Base-by-base conservation (phyloP, 495 filamentous ascomycete genomes). In the Beverwykella pulmonaria region DNA sequence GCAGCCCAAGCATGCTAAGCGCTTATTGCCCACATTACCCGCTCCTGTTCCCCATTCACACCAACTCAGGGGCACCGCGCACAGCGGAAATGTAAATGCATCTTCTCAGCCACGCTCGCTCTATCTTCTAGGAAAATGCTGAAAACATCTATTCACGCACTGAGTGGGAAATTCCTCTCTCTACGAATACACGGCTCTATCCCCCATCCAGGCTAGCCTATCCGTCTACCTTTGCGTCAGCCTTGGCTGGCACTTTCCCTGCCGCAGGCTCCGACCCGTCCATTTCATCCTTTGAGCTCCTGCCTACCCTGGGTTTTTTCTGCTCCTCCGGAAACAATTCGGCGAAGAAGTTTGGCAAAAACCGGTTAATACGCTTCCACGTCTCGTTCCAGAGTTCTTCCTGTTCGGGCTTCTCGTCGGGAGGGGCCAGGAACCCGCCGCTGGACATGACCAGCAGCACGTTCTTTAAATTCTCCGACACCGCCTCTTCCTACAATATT, bases 391-490 rank as follows among this genome's bases (percentile, higher is more conserved):
- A 92, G 36, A 92, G 74, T 67, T 84, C 82, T 70, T 85, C 82
- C 39, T 86, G 80, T 25, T 78, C 77, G 9, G 82, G 79, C 39
- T 86, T 82, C 72, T 83, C 77, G 65, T 86, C 86, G 6, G 92
- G 89, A 10, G 90, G 84, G 0, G 91, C 87, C 7, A 99, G 84
- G 69, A 91, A 93, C 29, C 91, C 93, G 41, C 88, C 92, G 73
- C 86, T 92, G 1, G 91, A 86, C 94, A 99, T 98, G 69, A 99
- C 93, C 15, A 98, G 82, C 15, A 99, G 81, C 56, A 98, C 92
- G 66, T 99, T 99, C 78, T 98, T 99, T 65, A 99, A 79, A 69
- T 89, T 92, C 75, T 99, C 95, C 4, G 92, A 91, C 2, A 99
- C 91, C 29, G 94, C 93, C 80, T 98, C 93, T 77, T 96, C 92